phyloP scores from a whole-genome alignment of 225 moss, liverwort and hornwort species.

The Sphagnum contortum region DNA sequence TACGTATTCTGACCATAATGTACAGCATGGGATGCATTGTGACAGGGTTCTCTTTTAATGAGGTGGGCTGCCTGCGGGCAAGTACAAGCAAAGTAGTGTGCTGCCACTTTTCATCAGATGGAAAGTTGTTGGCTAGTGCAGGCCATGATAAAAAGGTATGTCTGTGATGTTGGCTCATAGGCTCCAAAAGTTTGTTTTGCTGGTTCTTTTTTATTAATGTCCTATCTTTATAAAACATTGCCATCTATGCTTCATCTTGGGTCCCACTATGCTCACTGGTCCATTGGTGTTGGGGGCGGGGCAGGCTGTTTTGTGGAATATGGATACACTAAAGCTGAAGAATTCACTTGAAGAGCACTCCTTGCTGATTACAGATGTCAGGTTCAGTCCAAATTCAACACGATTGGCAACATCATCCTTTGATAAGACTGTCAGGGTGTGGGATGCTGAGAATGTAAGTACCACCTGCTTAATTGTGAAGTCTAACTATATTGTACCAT shows the following conservation, averaged over 20 bases:
- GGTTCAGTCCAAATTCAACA: constrained; percentile 95
- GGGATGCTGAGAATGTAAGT: constrained; percentile 97
- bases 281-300: not conserved
- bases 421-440: constrained; percentile 96
- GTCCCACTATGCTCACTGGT: too few species aligned
- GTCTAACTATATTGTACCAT: too few species aligned
- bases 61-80: constrained; percentile 94
- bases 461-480: not conserved
- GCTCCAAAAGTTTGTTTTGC: too few species aligned
- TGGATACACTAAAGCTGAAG: constrained; percentile 95
- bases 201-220: too few species aligned
- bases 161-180: too few species aligned
- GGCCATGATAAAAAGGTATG: constrained; percentile 95
- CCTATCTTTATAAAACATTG: too few species aligned
- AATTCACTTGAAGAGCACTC: constrained; percentile 98
- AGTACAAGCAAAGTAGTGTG: constrained; percentile 98
- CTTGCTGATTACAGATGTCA: constrained; percentile 86
- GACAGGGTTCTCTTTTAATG: constrained; percentile 93
- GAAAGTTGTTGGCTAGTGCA: constrained; percentile 95
- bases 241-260: too few species aligned
- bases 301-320: constrained; percentile 95
- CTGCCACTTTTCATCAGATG: constrained; percentile 97
- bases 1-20: too few species aligned
- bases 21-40: not conserved
- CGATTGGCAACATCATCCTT: constrained; percentile 98